Base-by-base conservation (phyloP, 2,329 filamentous ascomycete species). In the Xylariaceae sp. region DNA sequence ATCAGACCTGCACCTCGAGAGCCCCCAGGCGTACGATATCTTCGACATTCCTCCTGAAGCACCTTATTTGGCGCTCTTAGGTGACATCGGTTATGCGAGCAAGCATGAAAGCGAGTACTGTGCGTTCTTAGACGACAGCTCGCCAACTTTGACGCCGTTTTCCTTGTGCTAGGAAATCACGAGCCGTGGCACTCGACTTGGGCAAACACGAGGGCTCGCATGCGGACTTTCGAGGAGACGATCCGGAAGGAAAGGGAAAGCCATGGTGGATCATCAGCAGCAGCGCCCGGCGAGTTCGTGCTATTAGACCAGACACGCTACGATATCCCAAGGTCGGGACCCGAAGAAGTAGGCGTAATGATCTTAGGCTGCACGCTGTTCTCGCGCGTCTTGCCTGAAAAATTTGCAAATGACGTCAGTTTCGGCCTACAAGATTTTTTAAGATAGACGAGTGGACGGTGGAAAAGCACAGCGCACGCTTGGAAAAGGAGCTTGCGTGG, bases 151-250 rank as follows among this genome's bases (percentile, higher is more conserved):
- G 67, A 71, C 4, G 67, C 73, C 2, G 79, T 87, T 1, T 76
- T 87, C 36, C 74, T 84, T 26, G 73, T 86, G 0, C 67, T 79
- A 0, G 82, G 84, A 0, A 87, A 87, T 62, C 83, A 87, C 64
- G 84, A 87, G 64, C 74, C 82, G 0, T 85, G 81, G 60, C 65
- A 70, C 41, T 75, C 74, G 4, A 71, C 12, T 34, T 81, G 77
- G 77, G 37, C 63, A 2, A 57, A 65, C 0, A 68, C 72, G 0
- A 66, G 72, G 26, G 26, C 41, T 1, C 58, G 62, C 1, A 67
- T 80, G 12, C 59, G 58, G 23, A 52, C 21, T 0, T 76, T 78
- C 33, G 71, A 76, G 29, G n/a, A 67, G 2, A 44, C 68, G 0
- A 58, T 70, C 3, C 36, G 46, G 5, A 33, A 56, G 4, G 67